Conservation (phyloP, 306 rosid genomes). For the Herpetospermum pedunculosum region DNA sequence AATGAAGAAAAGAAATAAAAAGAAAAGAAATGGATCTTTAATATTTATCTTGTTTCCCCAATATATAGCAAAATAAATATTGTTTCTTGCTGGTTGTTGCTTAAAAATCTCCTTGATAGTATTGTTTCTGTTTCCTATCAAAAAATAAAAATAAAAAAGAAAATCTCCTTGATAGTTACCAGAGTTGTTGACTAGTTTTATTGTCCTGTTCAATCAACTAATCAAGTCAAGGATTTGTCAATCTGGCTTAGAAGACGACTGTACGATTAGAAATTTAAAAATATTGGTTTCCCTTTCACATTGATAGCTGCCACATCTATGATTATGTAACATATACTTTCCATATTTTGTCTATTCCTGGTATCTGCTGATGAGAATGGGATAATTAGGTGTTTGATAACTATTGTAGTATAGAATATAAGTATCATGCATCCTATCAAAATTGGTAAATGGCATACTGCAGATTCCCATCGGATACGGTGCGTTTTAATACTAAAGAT, state of each 20-base stretch:
- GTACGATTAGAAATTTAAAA: background rate
- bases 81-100: background rate
- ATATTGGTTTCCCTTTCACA: background rate
- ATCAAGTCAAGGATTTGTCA: background rate
- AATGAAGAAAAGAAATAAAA: background rate
- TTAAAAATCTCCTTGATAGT: background rate
- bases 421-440: background rate
- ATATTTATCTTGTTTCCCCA: background rate
- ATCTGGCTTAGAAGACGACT: background rate
- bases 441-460: constrained; percentile 3
- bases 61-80: background rate
- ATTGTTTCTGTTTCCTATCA: too few relatives aligned
- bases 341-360: background rate
- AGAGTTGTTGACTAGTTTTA: background rate
- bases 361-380: background rate
- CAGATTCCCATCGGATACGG: constrained; percentile 56
- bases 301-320: background rate
- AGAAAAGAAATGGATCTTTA: background rate
- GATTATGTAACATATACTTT: background rate
- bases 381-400: background rate
- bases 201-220: background rate
- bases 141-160: too few relatives aligned
- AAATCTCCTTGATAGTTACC: background rate
- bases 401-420: background rate
- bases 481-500: constrained; percentile 36